Base-by-base conservation (phyloP, 257 asterid genomes). In the Forsythia suspensa region DNA sequence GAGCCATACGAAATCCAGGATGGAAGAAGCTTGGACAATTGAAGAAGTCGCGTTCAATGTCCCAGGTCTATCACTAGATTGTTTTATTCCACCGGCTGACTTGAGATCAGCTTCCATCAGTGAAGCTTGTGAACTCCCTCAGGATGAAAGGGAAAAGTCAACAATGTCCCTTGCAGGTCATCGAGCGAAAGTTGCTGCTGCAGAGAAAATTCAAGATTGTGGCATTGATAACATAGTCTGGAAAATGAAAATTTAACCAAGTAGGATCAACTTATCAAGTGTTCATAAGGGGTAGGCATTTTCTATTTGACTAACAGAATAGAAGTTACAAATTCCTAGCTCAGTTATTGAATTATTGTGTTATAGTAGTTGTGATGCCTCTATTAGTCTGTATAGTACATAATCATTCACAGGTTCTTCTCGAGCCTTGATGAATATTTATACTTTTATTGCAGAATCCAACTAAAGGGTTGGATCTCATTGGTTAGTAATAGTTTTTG, bases 11-110 rank as follows among this genome's bases (percentile, higher is more conserved):
- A 77, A 70, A 16, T 70, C 81, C 4, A 77, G 81, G 69, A 70
- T 77, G 81, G 81, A 70, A 77, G 81, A 77, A 77, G 61, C 42
- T 44, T 77, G 81, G 81, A 70, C 81, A 39, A 77, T 77, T 10
- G 81, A 77, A 52, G 81, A 77, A 70, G 81, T 77, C 0, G 81
- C 76, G 7, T 77, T 77, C 42, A 77, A 77, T 39, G 69, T 77
- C 24, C 81, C 76, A 5, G 81, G 81, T 21, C 36, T 77, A 38
- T 77, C 81, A 8, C 4, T 77, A 18, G 81, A 77, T 57, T 77
- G 81, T 55, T 77, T 77, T 38, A 70, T 77, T 77, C 52, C 76
- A 37, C 80, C 59, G 3, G 72, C 72, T 29, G 73, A 51, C 46
- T 70, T 80, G 34, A 63, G 69, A 37, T 63, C 52, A 6, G 75